Percentiles rank a stretch among this genome's conserved stretches.
These are phyloP conservation scores for Punica granatum DNA, from an alignment of 345 rosid genomes.

Conservation along the genomic window DNA sequence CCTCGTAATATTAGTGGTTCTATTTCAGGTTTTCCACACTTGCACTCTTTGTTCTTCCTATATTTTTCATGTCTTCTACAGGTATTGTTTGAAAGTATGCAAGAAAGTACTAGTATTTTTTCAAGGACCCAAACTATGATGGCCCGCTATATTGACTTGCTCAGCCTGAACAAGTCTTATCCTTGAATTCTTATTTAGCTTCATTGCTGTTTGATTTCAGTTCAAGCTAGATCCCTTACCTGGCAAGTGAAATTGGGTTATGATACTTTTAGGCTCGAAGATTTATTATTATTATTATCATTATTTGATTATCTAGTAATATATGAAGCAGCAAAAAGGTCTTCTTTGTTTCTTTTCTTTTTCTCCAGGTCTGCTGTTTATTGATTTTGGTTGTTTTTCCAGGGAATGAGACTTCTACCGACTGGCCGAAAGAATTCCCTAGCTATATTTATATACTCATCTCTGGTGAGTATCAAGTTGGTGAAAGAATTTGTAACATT, in stretches of 20 bases:
- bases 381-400: slow-evolving; percentile 13
- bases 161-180: background rate
- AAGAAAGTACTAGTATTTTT: background rate
- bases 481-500: background rate
- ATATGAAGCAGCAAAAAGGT: background rate
- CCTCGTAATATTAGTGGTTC: slow-evolving; percentile 76
- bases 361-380: background rate
- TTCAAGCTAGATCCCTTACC: slow-evolving; percentile 6
- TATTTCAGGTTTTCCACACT: slow-evolving; percentile 61
- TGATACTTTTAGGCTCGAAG: background rate
- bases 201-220: background rate
- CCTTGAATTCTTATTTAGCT: no score
- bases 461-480: slow-evolving; percentile 45
- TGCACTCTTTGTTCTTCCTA: background rate
- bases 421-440: slow-evolving; percentile 79
- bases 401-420: slow-evolving; percentile 96
- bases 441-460: slow-evolving; percentile 72
- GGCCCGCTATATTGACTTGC: background rate
- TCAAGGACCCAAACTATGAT: background rate
- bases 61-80: background rate
- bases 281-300: background rate
- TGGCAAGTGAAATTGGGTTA: background rate
- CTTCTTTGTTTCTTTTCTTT: background rate
- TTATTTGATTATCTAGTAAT: background rate
- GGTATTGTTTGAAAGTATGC: background rate